phyloP scores from a whole-genome alignment of 2,329 filamentous ascomycete genomes.

The Bipolaris gigantea region DNA sequence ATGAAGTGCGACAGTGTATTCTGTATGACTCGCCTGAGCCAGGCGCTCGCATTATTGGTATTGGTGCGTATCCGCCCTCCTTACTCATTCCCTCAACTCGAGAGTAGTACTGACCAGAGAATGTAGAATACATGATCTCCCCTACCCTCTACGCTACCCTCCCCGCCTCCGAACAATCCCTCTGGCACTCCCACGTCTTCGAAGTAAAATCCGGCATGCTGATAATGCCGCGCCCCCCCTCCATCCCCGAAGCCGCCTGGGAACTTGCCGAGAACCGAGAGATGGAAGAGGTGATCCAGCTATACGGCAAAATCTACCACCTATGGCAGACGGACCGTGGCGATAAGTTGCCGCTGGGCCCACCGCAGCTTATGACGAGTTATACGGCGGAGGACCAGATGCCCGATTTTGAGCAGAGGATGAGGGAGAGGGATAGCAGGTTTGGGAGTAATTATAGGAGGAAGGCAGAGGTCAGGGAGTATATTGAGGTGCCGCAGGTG shows the following conservation, averaged over 20 bases:
- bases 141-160: conserved; percentile 68
- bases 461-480: conserved; percentile 58
- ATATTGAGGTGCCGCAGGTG: conserved; percentile 55
- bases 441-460: conserved; percentile 55
- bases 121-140: conserved; percentile 78
- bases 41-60: conserved; percentile 73
- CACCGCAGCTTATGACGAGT: conserved; percentile 66
- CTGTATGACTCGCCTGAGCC: conserved; percentile 73
- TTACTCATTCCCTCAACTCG: background rate
- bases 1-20: conserved; percentile 81
- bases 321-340: conserved; percentile 83
- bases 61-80: conserved; percentile 45
- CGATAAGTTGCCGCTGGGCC: conserved; percentile 63
- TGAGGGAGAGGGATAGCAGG: conserved; percentile 57
- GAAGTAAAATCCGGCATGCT: conserved; percentile 80
- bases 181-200: conserved; percentile 79
- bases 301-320: conserved; percentile 86
- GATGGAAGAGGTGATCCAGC: conserved; percentile 72
- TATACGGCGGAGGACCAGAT: conserved; percentile 57
- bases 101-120: background rate
- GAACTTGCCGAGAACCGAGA: conserved; percentile 75
- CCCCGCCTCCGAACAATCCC: conserved; percentile 65
- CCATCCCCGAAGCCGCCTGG: conserved; percentile 65
- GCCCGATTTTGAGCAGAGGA: conserved; percentile 47
- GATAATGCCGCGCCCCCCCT: conserved; percentile 67